Evolutionary conservation across 2,329 filamentous ascomycete species (phyloP).

Genomic region (Fusarium pseudocircinatum): DNA sequence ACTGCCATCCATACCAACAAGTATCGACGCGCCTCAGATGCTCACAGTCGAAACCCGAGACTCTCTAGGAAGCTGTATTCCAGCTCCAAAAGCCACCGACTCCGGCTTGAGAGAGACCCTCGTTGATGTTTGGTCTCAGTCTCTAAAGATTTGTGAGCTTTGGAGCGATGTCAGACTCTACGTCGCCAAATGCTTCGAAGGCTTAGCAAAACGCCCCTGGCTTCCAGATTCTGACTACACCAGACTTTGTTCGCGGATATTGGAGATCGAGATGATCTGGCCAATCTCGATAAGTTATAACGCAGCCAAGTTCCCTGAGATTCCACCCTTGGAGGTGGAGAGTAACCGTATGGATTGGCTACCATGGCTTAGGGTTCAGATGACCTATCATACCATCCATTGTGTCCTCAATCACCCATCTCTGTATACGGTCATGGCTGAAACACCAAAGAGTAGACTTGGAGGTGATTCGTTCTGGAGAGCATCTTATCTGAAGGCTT

Average conservation of each 20-base stretch:
- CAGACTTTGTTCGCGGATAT: background rate
- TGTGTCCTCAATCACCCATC: slow-evolving; percentile 26
- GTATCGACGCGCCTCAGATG: background rate
- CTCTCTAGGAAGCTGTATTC: background rate
- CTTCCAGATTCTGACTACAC: slow-evolving; percentile 23
- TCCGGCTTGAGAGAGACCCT: background rate
- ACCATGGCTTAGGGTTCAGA: slow-evolving; percentile 17
- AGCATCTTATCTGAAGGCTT: slow-evolving; percentile 11
- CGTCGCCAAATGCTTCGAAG: slow-evolving; percentile 19
- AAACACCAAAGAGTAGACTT: slow-evolving; percentile 2
- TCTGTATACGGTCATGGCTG: slow-evolving; percentile 5
- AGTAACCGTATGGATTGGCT: background rate
- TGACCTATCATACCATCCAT: slow-evolving; percentile 23
- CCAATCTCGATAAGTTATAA: slow-evolving; percentile 15
- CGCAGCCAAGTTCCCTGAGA: background rate
- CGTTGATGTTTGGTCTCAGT: slow-evolving; percentile 2
- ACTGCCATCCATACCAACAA: background rate
- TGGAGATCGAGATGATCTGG: background rate
- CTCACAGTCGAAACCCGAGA: background rate
- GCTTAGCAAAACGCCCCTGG: background rate
- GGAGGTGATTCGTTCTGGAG: slow-evolving; percentile 22
- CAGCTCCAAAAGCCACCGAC: background rate
- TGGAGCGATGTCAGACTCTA: slow-evolving; percentile 17
- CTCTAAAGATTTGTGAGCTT: background rate
- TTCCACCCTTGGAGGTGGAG: background rate